phyloP scores from a whole-genome alignment of 2,329 filamentous ascomycete species.

The Magnaporthiopsis incrustans region DNA sequence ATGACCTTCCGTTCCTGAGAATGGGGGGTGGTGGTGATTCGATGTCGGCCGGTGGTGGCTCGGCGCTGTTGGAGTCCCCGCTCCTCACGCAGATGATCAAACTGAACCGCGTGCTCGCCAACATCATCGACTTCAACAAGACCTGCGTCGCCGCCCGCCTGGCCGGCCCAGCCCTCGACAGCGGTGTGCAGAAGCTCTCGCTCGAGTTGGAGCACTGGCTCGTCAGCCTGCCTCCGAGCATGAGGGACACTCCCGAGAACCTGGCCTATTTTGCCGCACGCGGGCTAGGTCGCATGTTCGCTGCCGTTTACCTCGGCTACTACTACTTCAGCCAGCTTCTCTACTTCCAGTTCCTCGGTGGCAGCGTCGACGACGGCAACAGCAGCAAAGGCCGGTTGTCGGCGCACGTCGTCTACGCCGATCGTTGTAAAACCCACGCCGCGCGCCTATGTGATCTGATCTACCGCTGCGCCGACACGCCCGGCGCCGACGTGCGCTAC shows the following conservation, averaged over 20 bases:
- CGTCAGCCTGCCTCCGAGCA: conserved; percentile 22
- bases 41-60: not conserved
- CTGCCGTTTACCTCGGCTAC: conserved; percentile 37
- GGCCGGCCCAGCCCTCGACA: conserved; percentile 13
- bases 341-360: conserved; percentile 34
- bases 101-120: conserved; percentile 25
- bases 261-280: conserved; percentile 26
- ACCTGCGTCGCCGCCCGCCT: conserved; percentile 16
- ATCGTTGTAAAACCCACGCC: conserved; percentile 31
- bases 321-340: conserved; percentile 38
- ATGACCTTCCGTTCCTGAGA: conserved; percentile 26
- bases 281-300: conserved; percentile 33
- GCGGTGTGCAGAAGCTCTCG: conserved; percentile 23
- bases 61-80: conserved; percentile 4
- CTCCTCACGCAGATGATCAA: conserved; percentile 18
- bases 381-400: conserved; percentile 16
- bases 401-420: conserved; percentile 14
- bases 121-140: conserved; percentile 30
- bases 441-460: conserved; percentile 30
- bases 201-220: conserved; percentile 27
- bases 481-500: conserved; percentile 32
- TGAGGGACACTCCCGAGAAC: conserved; percentile 31
- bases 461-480: conserved; percentile 26
- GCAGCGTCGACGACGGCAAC: conserved; percentile 4
- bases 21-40: not conserved